Evolutionary conservation across 2,329 filamentous ascomycete species (phyloP).

Genomic region (Colletotrichum tropicicola): DNA sequence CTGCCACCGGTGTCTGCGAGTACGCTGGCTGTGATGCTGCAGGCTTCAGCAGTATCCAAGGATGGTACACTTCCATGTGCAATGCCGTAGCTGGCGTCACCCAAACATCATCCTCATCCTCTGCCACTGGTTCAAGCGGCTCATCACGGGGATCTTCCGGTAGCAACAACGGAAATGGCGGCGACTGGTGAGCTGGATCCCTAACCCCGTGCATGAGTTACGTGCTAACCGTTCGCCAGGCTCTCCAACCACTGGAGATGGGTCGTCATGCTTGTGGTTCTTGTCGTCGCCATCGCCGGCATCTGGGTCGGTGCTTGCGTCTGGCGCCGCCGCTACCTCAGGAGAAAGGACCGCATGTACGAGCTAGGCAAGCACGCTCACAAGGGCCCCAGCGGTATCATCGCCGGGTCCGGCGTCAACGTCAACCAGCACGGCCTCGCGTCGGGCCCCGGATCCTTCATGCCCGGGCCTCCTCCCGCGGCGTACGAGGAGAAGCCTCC

Average conservation of each 20-base stretch:
- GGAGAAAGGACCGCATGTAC: constrained; percentile 70
- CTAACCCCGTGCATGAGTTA: not conserved
- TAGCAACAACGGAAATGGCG: constrained; percentile 40
- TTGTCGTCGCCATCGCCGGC: constrained; percentile 73
- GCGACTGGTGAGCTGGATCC: constrained; percentile 54
- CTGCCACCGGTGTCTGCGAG: constrained; percentile 69
- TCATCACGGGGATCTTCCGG: constrained; percentile 34
- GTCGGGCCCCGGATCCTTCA: constrained; percentile 41
- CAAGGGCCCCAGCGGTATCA: constrained; percentile 41
- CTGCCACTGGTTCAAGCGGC: constrained; percentile 35
- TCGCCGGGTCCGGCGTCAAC: constrained; percentile 41
- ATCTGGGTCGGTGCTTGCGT: constrained; percentile 75
- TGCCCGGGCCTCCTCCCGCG: constrained; percentile 37
- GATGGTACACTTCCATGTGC: constrained; percentile 78
- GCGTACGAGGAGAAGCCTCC: constrained; percentile 46
- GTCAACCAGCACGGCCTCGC: constrained; percentile 33
- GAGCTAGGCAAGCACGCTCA: constrained; percentile 53
- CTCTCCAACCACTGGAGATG: constrained; percentile 77
- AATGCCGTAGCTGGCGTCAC: constrained; percentile 48
- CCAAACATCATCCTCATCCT: constrained; percentile 38
- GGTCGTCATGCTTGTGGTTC: constrained; percentile 82
- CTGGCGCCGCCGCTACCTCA: constrained; percentile 78
- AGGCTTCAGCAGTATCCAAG: constrained; percentile 64
- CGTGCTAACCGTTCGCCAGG: constrained; percentile 54
- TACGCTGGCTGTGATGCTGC: constrained; percentile 58